A percentile compares a stretch with the other conserved stretches of the same genome.
phyloP scores from a whole-genome alignment of 129 eudicot genomes.

The Tagetes patula region DNA sequence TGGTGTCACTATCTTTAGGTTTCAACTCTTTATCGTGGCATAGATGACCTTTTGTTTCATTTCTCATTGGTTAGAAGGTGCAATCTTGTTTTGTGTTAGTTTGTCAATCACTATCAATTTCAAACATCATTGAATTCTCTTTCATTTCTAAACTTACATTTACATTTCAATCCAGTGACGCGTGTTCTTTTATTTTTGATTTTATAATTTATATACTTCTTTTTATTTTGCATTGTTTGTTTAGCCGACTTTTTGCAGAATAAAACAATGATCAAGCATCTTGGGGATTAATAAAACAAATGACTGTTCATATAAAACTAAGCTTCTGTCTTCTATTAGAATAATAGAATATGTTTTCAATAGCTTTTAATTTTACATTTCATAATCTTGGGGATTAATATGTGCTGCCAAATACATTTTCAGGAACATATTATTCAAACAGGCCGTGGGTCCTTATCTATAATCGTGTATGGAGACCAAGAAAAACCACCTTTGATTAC shows the following conservation, averaged over 20 bases:
- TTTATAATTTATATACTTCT: constrained; percentile 21
- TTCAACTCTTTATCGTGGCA: constrained; percentile 22
- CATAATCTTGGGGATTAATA: constrained; percentile 17
- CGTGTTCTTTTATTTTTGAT: constrained; percentile 17
- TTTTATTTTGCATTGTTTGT: constrained; percentile 11
- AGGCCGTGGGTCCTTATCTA: constrained; percentile 75
- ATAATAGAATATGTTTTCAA: neutral
- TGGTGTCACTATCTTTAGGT: constrained; percentile 30
- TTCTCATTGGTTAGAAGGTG: constrained; percentile 39
- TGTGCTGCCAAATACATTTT: constrained; percentile 13
- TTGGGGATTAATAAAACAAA: constrained; percentile 22
- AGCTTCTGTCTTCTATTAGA: constrained; percentile 9
- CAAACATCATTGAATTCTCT: constrained; percentile 25
- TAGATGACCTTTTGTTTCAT: constrained; percentile 25
- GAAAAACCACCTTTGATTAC: constrained; percentile 94
- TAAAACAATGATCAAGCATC: constrained; percentile 20
- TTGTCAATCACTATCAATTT: constrained; percentile 34
- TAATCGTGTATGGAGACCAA: constrained; percentile 93
- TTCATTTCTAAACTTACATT: constrained; percentile 28
- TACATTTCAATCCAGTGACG: constrained; percentile 33
- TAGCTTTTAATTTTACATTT: constrained; percentile 12
- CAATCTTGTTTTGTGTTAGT: constrained; percentile 38
- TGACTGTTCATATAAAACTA: constrained; percentile 25
- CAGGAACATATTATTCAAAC: constrained; percentile 89
- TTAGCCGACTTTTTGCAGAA: constrained; percentile 20